These are phyloP conservation scores for Teratosphaeria nubilosa DNA, from an alignment of 2,329 filamentous ascomycete genomes.

Conservation along the genomic window DNA sequence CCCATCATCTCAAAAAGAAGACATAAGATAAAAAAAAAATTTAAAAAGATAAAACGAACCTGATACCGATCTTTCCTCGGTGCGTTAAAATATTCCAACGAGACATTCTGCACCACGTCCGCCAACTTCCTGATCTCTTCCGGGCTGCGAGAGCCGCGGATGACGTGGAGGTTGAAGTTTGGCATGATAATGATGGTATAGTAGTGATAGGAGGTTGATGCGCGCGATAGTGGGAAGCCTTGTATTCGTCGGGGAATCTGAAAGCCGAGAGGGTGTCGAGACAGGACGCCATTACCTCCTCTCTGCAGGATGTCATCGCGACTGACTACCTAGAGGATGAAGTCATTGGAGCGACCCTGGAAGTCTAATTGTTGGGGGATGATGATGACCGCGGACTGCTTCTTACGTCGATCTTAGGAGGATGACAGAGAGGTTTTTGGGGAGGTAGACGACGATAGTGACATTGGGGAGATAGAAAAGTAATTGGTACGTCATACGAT, in stretches of 20 bases:
- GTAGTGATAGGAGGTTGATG: background rate
- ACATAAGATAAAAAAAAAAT: background rate
- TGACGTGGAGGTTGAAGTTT: slow-evolving; percentile 24
- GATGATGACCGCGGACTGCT: too few relatives aligned
- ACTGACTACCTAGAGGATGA: too few relatives aligned
- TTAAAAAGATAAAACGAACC: slow-evolving; percentile 2
- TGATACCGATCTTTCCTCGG: slow-evolving; percentile 23
- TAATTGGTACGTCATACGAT: too few relatives aligned
- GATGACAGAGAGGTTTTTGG: too few relatives aligned
- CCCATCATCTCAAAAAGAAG: too few relatives aligned
- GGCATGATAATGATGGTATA: slow-evolving; percentile 16
- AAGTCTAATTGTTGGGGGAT: too few relatives aligned
- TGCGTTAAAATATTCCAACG: slow-evolving; percentile 21
- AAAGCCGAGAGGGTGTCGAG: background rate
- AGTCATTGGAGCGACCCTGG: too few relatives aligned
- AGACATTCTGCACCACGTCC: slow-evolving; percentile 21
- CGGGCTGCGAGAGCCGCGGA: slow-evolving; percentile 16
- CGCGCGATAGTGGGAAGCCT: background rate
- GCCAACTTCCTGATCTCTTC: slow-evolving; percentile 21
- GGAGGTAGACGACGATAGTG: too few relatives aligned
- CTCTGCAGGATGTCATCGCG: too few relatives aligned
- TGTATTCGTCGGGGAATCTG: background rate
- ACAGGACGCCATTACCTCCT: background rate
- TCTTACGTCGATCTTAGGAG: too few relatives aligned
- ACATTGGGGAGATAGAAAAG: too few relatives aligned